Evolutionary conservation across 2,329 filamentous ascomycete genomes (phyloP), one percentile per base, ranked within the genome.

Genomic region (Torrubiella hemipterigena): DNA sequence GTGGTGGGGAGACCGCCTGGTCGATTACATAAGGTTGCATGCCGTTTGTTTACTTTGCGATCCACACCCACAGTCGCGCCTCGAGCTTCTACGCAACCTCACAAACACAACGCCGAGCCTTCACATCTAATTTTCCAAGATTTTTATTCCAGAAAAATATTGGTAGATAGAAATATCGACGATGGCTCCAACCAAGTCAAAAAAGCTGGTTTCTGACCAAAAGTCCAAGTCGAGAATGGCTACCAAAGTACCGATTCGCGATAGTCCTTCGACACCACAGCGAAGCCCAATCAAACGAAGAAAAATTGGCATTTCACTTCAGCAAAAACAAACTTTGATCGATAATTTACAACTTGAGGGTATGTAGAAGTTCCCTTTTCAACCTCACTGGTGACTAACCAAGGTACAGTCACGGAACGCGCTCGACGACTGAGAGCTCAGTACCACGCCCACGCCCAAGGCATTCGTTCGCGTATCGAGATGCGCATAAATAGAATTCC

Each of bases 401-500:
- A 17, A 29, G 32, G 29, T 32, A 20, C 43, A 94, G 86, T 94
- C 42, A 86, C 83, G 13, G 82, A 93, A 58, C 76, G 87, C 51
- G 83, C 84, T 38, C 75, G 89, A 44, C 86, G 89, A 54, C 66
- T 96, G 38, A 76, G 87, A 46, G 81, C 87, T 6, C 86, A 93
- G 52, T 94, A 93, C 60, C 79, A 81, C 36, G 69, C 93, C 8
- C 87, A 94, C 55, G 82, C 86, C 15, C 81, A 89, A 53, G 82
- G 82, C 39, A 69, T 96, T 23, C 74, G 81, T 38, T 78, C 85
- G 37, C 79, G 89, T 38, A 79, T 98, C 31, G 87, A 95, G 55
- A 81, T 93, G 59, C 82, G 91, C 57, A 72, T 96, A 53, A 94
- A 95, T 51, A 78, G 91, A 32, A 91, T 96, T 31, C 91, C 91